Evolutionary conservation across 306 rosid species (phyloP), one percentile per base, ranked within the genome.

Genomic region (Acmispon strigosus): DNA sequence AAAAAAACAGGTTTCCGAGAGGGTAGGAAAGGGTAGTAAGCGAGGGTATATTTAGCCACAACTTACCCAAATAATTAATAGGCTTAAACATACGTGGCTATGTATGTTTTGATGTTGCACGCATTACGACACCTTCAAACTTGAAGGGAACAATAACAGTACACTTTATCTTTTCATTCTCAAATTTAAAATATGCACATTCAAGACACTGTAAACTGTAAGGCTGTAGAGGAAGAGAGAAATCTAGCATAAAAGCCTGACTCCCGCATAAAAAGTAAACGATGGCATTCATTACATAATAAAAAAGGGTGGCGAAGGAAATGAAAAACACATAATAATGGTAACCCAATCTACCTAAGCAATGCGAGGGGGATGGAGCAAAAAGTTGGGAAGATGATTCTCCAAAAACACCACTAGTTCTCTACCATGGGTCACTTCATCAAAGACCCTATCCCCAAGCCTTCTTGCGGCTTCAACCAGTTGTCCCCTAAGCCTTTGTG

Each of bases 341-440:
- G 24, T 50, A 74, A 62, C 69, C 10, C 16, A 61, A 44, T 74
- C 48, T 53, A 15, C 82, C 86, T 87, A 84, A 22, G 72, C 56
- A 43, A 36, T 49, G 69, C 64, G 54, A 53, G 75, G 45, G 36
- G 83, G 61, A 32, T 67, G 76, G 72, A 78, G 87, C 66, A 86
- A 85, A 86, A 90, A 88, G 66, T 86, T 82, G 27, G 90, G 92
- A 63, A 91, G 92, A 78, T 91, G 90, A 70, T 78, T 96, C 90
- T 88, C 96, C 87, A 91, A 80, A 82, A 80, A 76, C 15, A 83
- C 84, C 77, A 91, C 56, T 56, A 86, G 92, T 77, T 91, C 92
- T 76, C 78, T 66, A 77, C 90, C 77, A 42, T 85, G 81, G 62
- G 81, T 74, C 72, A 77, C 85, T 67, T 87, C 88, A 62, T 83